Evolutionary conservation across 768 basidiomycete species (phyloP), one percentile per base, ranked within the genome.

Genomic region (Tricholoma terreum): DNA sequence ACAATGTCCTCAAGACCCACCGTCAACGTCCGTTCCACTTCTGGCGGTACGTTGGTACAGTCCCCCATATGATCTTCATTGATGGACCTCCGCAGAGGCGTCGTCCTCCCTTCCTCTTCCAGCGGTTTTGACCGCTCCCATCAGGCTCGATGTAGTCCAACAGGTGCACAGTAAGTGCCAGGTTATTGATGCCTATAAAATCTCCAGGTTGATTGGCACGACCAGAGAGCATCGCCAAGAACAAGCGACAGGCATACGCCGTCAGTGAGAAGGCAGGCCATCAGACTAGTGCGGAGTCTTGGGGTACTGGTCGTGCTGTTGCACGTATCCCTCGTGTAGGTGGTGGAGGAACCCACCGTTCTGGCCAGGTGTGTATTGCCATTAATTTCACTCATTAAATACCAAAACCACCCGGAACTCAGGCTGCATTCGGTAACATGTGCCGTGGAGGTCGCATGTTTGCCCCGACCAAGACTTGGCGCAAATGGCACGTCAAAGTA

Each of bases 381-480:
- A n/a, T 12, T 35, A 52, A 2, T 33, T 19, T 21, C 6, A 17
- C 8, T 7, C 31, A 7, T 38, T 22, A 40, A 9, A 17, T 19
- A 38, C 30, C 4, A 27, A 42, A 36, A 52, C 54, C 52, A 48
- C 67, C 38, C 57, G 35, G 48, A 11, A 21, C 34, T 22, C 55
- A 96, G 89, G 97, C 93, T 73, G 97, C 97, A 31, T 98, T 98
- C 80, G 97, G 97, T 71, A 98, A 98, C 90, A 98, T 99, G 97
- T 98, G 96, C 84, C 92, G 97, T 76, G 96, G 97, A 71, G 97
- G 97, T 81, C 94, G 97, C 72, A 98, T 99, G 97, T 98, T 99
- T 77, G 96, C 96, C 27, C 97, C 97, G 15, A 98, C 96, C 79
- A 98, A 97, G 83, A 92, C 86, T 72, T 98, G 95, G 96, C 90